phyloP scores from a whole-genome alignment of 208 protist species.

The Acanthamoeba royreba region DNA sequence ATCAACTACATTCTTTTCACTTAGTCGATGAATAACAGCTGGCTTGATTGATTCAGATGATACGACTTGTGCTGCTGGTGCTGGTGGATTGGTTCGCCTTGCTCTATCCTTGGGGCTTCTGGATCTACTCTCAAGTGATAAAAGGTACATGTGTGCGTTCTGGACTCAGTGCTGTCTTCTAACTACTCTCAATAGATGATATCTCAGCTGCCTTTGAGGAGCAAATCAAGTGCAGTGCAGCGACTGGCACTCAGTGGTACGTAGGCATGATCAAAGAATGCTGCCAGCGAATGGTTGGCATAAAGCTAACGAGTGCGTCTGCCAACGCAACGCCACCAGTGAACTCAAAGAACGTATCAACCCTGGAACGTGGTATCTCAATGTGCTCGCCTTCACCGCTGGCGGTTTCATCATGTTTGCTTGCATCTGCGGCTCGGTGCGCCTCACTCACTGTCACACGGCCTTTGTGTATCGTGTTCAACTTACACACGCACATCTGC shows the following conservation, averaged over 20 bases:
- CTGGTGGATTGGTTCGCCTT: neutral
- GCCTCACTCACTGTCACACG: no score
- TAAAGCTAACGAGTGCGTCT: neutral
- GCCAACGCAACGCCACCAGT: no score
- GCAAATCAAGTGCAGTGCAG: neutral
- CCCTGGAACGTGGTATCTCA: neutral
- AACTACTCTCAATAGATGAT: neutral
- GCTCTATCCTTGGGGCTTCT: constrained; percentile 8
- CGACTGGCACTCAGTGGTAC: neutral
- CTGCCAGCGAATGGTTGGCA: neutral
- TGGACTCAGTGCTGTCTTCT: neutral
- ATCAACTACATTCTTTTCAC: neutral
- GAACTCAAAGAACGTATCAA: neutral
- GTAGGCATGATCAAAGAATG: neutral
- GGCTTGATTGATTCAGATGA: neutral
- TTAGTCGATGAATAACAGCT: neutral
- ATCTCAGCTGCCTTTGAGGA: neutral
- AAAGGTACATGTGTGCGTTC: neutral
- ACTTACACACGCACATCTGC: neutral
- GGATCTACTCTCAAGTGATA: neutral
- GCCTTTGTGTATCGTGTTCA: neutral
- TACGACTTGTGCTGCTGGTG: neutral
- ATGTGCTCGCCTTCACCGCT: neutral
- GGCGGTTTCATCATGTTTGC: neutral
- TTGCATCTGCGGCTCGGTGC: neutral